Evolutionary conservation across 2,329 filamentous ascomycete species (phyloP), one percentile per base, ranked within the genome.

Genomic region (Sporothrix dimorphospora): DNA sequence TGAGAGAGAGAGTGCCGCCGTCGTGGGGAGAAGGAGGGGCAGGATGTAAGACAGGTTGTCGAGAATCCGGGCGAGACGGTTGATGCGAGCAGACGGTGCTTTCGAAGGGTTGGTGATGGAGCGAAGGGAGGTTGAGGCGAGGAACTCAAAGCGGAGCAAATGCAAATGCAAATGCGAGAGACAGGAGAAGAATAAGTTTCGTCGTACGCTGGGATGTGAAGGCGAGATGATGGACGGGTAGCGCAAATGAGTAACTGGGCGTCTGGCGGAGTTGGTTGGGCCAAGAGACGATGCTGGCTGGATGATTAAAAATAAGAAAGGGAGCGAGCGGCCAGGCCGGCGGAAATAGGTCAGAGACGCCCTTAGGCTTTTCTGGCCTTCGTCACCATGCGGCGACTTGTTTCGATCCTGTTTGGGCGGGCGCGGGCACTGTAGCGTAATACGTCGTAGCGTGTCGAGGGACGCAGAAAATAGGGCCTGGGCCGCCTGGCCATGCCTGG

Each of bases 221-320:
- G 24, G 27, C 45, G 47, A 68, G n/a, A 40, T 68, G 47, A 19
- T 55, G 16, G 66, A 55, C 4, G 66, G 16, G 34, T 40, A 42
- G 49, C 30, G 34, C 34, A 40, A 49, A 49, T 49, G 47, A n/a
- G 47, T 19, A 49, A 49, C 47, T n/a, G 16, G 55, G 30, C 16
- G 45, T 30, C 2, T 63, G 55, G 42, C 27, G 51, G 38, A 59
- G 55, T 38, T 70, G 34, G 68, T 61, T 61, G 67, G 67, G 51
- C 68, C 49, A 34, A 61, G 24, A 55, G 8, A 61, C 38, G 68
- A 59, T 47, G 53, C 55, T 70, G n/a, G 53, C 55, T 70, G n/a
- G 57, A 53, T 70, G 69, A 65, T 71, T 65, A 65, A 65, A 71
- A 71, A 71, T 71, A 45, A 21, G 47, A 40, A 63, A 57, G 34